phyloP scores from a whole-genome alignment of 2,329 filamentous ascomycete genomes.

The Cercospora beticola region DNA sequence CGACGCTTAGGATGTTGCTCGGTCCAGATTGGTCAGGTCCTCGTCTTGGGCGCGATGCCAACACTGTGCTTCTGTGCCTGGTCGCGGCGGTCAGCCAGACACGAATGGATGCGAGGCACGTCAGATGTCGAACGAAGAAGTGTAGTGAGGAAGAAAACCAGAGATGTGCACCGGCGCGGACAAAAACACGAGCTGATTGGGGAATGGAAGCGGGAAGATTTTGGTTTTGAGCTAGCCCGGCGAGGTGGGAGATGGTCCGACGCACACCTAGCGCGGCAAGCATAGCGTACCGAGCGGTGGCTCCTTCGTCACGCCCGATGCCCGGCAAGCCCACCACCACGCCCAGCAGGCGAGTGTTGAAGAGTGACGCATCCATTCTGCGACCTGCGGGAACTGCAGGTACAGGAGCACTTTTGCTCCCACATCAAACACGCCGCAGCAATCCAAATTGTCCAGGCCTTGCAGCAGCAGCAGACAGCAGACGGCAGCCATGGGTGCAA shows the following conservation, averaged over 20 bases:
- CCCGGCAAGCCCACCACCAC: no score
- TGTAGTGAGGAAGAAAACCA: background rate
- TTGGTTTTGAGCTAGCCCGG: no score
- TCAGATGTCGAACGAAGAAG: background rate
- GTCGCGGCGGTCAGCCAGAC: background rate
- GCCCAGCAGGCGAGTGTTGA: background rate
- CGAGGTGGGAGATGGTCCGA: no score
- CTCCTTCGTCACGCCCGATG: no score
- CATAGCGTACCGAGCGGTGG: no score
- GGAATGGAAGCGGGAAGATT: no score
- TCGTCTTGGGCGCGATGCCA: no score
- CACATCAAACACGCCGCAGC: background rate
- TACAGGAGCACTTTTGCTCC: background rate
- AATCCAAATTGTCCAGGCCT: constrained; percentile 5
- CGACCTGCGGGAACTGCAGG: no score
- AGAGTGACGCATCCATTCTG: background rate
- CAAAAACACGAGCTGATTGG: no score
- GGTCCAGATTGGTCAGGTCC: background rate
- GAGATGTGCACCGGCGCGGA: background rate
- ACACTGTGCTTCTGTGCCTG: no score
- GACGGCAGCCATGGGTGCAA: background rate
- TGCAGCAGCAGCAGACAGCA: background rate
- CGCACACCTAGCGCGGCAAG: no score
- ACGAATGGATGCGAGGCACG: background rate
- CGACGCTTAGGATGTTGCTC: constrained; percentile 1